These are phyloP conservation scores for Spatholobus suberectus DNA, from an alignment of 306 rosid species.

Conservation along the genomic window DNA sequence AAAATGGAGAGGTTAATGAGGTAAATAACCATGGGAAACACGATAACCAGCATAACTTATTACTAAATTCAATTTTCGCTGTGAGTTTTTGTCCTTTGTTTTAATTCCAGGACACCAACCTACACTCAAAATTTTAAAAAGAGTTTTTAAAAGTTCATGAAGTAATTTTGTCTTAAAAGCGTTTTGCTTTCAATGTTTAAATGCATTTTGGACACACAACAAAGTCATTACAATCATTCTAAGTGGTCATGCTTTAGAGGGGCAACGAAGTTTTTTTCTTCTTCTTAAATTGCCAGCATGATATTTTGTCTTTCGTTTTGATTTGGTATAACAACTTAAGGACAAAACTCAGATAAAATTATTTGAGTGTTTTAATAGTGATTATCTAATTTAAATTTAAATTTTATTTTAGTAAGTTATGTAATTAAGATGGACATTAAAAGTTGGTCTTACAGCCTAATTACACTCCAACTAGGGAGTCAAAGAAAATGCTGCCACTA, in stretches of 20 bases:
- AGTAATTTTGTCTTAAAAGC: neutral
- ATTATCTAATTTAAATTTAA: neutral
- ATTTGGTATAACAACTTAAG: neutral
- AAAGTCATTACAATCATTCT: neutral
- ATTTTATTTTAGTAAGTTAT: neutral
- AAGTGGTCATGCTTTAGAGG: neutral
- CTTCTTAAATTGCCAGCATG: neutral
- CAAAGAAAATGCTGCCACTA: neutral
- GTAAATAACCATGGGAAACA: neutral
- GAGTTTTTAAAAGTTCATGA: neutral
- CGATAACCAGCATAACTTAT: neutral
- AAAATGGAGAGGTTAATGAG: neutral
- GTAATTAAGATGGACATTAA: neutral
- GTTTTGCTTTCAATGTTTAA: neutral
- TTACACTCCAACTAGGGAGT: neutral
- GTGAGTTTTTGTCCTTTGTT: neutral
- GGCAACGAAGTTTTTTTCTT: neutral
- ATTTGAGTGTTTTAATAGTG: neutral
- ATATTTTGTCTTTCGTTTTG: neutral
- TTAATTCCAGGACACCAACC: neutral
- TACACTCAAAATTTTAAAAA: neutral
- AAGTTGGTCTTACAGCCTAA: neutral
- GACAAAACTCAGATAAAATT: neutral
- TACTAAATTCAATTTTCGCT: neutral
- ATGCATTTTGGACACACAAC: neutral